Base-by-base conservation (phyloP, 345 rosid species). In the Boechera stricta region DNA sequence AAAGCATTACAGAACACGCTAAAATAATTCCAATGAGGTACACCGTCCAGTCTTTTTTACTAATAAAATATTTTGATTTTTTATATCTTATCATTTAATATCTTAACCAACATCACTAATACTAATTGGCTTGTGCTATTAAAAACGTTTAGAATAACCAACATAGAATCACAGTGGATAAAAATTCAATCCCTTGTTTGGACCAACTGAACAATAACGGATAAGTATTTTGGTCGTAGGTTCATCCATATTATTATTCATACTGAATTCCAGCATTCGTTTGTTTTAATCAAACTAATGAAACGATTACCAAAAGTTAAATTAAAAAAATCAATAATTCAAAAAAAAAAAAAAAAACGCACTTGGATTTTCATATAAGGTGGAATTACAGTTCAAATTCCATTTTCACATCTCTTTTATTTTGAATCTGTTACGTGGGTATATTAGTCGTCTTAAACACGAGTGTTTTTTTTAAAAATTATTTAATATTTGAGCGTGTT, bases 11-110 rank as follows among this genome's bases (percentile, higher is more conserved):
- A 35, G 12, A 64, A 63, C 72, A 64, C 61, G 48, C 45, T 56
- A 35, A 64, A 64, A 39, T 42, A 71, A 42, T 38, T 48, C 38
- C 9, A 12, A 32, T 9, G 72, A 71, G 76, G 62, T 77, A 51
- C 28, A 77, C 76, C 71, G 44, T 55, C 53, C 72, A 35, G 26
- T 70, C 21, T 44, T 33, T 13, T 70, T 53, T 28, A 69, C 36
- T 63, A 45, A 24, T 61, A 13, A 31, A 60, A 51, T 51, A 76
- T 49, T n/a, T 36, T 67, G 39, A 8, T 15, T 59, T 16, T 16
- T 8, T 18, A 8, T 60, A 18, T 16, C 42, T 48, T 42, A 24
- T 45, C 39, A 65, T 56, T 54, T 28, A 21, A 53, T 42, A 10
- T 15, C 9, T 18, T 53, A 42, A 24, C 55, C 35, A 57, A 55